These are phyloP conservation scores for Amphicarpaea edgeworthii DNA, from an alignment of 306 rosid species.

Conservation along the genomic window DNA sequence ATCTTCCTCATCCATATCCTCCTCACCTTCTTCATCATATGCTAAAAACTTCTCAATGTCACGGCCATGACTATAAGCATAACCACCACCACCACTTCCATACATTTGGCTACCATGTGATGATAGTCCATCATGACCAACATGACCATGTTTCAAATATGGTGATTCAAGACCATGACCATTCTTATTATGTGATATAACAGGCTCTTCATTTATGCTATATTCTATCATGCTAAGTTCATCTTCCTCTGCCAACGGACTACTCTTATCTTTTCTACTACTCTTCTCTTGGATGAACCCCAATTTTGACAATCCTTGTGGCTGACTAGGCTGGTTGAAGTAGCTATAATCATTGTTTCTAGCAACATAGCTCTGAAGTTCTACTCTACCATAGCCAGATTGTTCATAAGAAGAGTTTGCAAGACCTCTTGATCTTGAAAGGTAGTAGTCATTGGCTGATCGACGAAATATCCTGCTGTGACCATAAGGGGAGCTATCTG, in stretches of 20 bases:
- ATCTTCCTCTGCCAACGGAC: constrained; percentile 69
- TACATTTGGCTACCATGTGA: constrained; percentile 31
- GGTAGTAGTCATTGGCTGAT: constrained; percentile 74
- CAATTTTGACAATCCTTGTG: constrained; percentile 42
- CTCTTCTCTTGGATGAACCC: constrained; percentile 39
- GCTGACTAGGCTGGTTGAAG: constrained; percentile 41
- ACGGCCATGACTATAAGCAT: constrained; percentile 21
- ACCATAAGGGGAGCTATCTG: constrained; percentile 42
- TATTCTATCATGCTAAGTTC: constrained; percentile 53
- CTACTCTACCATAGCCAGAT: constrained; percentile 68
- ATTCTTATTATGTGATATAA: background rate
- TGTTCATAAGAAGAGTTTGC: constrained; percentile 37
- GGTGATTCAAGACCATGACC: constrained; percentile 32
- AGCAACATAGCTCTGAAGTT: constrained; percentile 76
- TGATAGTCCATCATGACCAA: constrained; percentile 34
- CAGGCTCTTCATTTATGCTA: constrained; percentile 38
- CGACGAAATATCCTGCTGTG: constrained; percentile 52
- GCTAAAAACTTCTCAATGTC: constrained; percentile 43
- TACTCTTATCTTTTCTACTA: constrained; percentile 18
- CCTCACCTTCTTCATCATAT: constrained; percentile 56
- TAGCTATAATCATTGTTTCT: constrained; percentile 52
- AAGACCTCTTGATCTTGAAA: constrained; percentile 52
- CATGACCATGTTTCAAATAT: constrained; percentile 37
- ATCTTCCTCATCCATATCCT: constrained; percentile 60
- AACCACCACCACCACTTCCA: constrained; percentile 42